phyloP scores from a whole-genome alignment of 768 basidiomycete species.

The Pleurotus cornucopiae region DNA sequence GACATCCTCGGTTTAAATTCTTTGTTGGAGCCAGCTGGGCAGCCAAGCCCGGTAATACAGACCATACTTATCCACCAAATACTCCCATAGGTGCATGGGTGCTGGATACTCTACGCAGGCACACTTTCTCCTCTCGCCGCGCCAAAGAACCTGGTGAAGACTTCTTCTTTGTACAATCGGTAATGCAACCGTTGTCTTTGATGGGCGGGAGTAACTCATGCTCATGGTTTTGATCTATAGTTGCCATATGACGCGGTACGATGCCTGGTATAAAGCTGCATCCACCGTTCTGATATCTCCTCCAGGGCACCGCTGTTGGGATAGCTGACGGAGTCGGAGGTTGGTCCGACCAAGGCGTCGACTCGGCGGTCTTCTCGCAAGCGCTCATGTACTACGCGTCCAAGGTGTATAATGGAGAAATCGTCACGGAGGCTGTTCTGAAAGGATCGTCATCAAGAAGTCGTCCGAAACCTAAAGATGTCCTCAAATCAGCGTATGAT shows the following conservation, averaged over 20 bases:
- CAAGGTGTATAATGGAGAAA: slow-evolving; percentile 40
- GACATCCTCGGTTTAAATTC: slow-evolving; percentile 46
- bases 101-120: slow-evolving; percentile 44
- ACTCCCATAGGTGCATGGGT: slow-evolving; percentile 66
- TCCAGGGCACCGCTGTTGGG: slow-evolving; percentile 72
- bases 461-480: slow-evolving; percentile 48
- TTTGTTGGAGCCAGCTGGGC: slow-evolving; percentile 78
- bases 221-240: slow-evolving; percentile 29
- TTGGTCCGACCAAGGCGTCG: slow-evolving; percentile 80
- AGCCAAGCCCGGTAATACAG: slow-evolving; percentile 56
- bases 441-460: slow-evolving; percentile 41
- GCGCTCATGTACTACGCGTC: slow-evolving; percentile 79
- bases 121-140: slow-evolving; percentile 22
- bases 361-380: slow-evolving; percentile 89
- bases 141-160: slow-evolving; percentile 45
- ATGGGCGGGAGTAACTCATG: neutral
- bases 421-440: slow-evolving; percentile 44
- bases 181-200: slow-evolving; percentile 24
- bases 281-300: slow-evolving; percentile 26
- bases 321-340: slow-evolving; percentile 94
- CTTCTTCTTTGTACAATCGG: slow-evolving; percentile 63
- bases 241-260: slow-evolving; percentile 77
- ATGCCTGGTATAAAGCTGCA: slow-evolving; percentile 12
- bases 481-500: slow-evolving; percentile 67
- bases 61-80: slow-evolving; percentile 44